Conservation (phyloP, 1,284 basidiomycete genomes). For the Austroboletus sp. region DNA sequence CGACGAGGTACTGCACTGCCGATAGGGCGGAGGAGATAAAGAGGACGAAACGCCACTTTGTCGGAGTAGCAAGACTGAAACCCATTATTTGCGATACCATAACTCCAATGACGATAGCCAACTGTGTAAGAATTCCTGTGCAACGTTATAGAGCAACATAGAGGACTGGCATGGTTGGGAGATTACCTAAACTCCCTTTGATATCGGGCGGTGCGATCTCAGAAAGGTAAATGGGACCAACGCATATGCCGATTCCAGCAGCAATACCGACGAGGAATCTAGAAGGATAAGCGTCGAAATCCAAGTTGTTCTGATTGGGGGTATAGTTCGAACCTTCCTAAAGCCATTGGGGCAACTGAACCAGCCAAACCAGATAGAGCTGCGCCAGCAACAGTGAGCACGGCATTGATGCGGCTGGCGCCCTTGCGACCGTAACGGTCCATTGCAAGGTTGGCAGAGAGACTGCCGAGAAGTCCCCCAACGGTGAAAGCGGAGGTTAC, state of each 20-base stretch:
- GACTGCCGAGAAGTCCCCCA: constrained; percentile 79
- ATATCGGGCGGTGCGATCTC: constrained; percentile 73
- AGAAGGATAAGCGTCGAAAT: constrained; percentile 5
- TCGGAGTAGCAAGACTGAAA: constrained; percentile 55
- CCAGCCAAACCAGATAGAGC: constrained; percentile 59
- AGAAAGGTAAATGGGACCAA: constrained; percentile 80
- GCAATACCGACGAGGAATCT: constrained; percentile 76
- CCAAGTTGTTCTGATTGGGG: background rate
- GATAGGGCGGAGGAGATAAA: constrained; percentile 58
- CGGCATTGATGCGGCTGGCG: constrained; percentile 54
- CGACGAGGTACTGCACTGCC: constrained; percentile 52
- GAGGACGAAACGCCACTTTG: constrained; percentile 70
- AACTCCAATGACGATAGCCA: constrained; percentile 79
- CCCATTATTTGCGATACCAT: constrained; percentile 70
- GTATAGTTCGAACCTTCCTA: constrained; percentile 54
- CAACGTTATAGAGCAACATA: constrained; percentile 12
- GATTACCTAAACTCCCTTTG: constrained; percentile 62
- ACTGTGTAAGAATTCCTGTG: constrained; percentile 79
- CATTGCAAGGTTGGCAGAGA: constrained; percentile 65
- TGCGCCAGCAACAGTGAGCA: constrained; percentile 55
- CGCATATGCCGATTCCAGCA: constrained; percentile 78
- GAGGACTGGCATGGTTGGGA: background rate
- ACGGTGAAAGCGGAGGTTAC: constrained; percentile 82
- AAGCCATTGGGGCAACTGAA: constrained; percentile 49
- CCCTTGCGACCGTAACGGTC: constrained; percentile 63